Evolutionary conservation across 129 eudicot species (phyloP).

Genomic region (Arctium lappa): DNA sequence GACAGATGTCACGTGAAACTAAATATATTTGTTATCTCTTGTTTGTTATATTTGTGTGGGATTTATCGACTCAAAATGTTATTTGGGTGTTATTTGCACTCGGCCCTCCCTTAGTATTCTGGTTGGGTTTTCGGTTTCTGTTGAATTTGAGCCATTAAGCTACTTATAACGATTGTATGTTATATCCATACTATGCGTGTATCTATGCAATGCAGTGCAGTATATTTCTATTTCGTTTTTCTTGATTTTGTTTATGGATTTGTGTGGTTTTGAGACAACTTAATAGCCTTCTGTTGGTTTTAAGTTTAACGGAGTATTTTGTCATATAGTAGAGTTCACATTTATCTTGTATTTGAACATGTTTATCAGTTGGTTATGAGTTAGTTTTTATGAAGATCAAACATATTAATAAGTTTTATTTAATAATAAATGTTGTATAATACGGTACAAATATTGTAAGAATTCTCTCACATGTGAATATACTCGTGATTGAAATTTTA

Average conservation of each 20-base stretch:
- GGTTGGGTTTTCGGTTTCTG: not conserved
- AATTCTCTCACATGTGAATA: no score
- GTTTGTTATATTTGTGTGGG: not conserved
- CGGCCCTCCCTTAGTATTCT: not conserved
- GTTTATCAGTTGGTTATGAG: not conserved
- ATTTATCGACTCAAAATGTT: not conserved
- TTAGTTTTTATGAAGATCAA: not conserved
- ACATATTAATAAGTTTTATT: not conserved
- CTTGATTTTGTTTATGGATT: no score
- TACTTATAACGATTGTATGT: not conserved
- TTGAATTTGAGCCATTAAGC: not conserved
- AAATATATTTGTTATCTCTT: not conserved
- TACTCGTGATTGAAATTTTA: no score
- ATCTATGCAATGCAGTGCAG: not conserved
- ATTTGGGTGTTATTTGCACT: not conserved
- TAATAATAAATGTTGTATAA: no score
- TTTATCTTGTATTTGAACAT: not conserved
- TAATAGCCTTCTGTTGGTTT: not conserved
- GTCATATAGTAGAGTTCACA: not conserved
- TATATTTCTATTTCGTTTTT: no score
- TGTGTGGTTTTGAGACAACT: not conserved
- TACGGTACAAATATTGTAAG: no score
- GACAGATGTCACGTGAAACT: not conserved
- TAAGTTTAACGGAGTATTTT: not conserved
- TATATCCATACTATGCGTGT: not conserved